Base-by-base conservation (phyloP, 2,329 filamentous ascomycete species). In the Cladosporium cucumerinum region DNA sequence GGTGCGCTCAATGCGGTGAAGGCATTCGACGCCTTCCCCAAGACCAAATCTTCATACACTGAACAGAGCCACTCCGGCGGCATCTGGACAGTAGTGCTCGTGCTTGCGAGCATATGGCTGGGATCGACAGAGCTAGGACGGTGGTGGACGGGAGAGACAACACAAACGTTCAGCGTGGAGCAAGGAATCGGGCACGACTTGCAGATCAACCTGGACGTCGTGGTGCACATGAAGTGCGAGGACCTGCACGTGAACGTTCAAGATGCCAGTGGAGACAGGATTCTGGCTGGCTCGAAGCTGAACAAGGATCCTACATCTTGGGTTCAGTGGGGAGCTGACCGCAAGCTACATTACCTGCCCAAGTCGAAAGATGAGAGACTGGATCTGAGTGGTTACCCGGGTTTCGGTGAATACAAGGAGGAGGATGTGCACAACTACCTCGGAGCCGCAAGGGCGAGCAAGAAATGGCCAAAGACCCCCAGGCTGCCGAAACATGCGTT, bases 21-120 rank as follows among this genome's bases (percentile, higher is more conserved):
- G 78, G 93, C 94, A 66, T 99, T 99, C 79, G 95, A 99, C 82
- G 94, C 93, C 70, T 99, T 99, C 78, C 94, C 95, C 70, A 98
- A 99, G 84, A 92, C 94, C 62, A 98, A 98, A 82, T 87, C 93
- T 18, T 92, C 94, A 74, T 99, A 97, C 79, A 89, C 95, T 63
- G 89, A 90, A 55, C 87, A 89, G 69, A 96, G 92, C 34, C 86
- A 90, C 43, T 90, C 90, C 73, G 96, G 95, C 73, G 94, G 94
- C 68, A 93, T 96, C 80, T 97, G 93, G 91, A 98, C 95, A 25
- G 85, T 97, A 57, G 85, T 88, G 60, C 91, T 99, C 80, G 81
- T 90, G 66, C 68, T 91, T 59, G 82, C 96, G 68, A 95, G 92
- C 68, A 76, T 88, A 67, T 75, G 92, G 68, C 90, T 99, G 66